These are phyloP conservation scores for Hyphochytrium catenoides DNA, from an alignment of 352 stramenopile genomes.

Conservation along the genomic window DNA sequence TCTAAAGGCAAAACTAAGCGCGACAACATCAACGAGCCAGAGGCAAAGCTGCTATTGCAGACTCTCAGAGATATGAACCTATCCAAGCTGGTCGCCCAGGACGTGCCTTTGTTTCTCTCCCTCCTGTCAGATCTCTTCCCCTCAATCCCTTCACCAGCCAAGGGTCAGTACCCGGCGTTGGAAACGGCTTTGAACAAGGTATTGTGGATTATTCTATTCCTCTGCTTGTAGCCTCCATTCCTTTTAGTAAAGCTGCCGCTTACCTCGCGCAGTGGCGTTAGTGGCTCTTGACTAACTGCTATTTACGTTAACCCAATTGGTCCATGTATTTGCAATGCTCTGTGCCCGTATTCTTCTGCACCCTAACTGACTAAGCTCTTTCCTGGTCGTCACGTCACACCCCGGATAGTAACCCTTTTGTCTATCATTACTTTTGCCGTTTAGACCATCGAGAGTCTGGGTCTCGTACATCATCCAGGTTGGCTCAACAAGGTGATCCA, in stretches of 20 bases:
- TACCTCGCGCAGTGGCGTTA: too few relatives aligned
- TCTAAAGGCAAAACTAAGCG: constrained; percentile 76
- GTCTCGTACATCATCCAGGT: constrained; percentile 52
- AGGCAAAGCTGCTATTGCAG: constrained; percentile 63
- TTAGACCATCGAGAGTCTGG: constrained; percentile 79
- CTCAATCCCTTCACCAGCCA: constrained; percentile 58
- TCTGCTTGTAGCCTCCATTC: too few relatives aligned
- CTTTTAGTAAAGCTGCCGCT: too few relatives aligned
- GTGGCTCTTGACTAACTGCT: too few relatives aligned
- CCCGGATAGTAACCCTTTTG: too few relatives aligned
- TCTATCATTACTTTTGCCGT: too few relatives aligned
- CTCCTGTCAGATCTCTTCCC: constrained; percentile 90
- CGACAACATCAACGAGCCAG: constrained; percentile 57
- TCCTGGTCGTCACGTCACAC: too few relatives aligned
- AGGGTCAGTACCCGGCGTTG: constrained; percentile 87
- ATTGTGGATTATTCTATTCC: too few relatives aligned
- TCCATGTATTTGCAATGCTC: too few relatives aligned
- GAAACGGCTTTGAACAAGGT: constrained; percentile 55
- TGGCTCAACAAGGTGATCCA: constrained; percentile 91
- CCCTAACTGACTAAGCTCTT: too few relatives aligned
- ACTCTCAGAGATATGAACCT: constrained; percentile 92
- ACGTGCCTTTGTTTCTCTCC: constrained; percentile 90
- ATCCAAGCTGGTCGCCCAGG: constrained; percentile 90
- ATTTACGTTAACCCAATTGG: too few relatives aligned
- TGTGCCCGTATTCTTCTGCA: too few relatives aligned